These are phyloP conservation scores for Capronia americana DNA, from an alignment of 2,329 filamentous ascomycete genomes.

Conservation along the genomic window DNA sequence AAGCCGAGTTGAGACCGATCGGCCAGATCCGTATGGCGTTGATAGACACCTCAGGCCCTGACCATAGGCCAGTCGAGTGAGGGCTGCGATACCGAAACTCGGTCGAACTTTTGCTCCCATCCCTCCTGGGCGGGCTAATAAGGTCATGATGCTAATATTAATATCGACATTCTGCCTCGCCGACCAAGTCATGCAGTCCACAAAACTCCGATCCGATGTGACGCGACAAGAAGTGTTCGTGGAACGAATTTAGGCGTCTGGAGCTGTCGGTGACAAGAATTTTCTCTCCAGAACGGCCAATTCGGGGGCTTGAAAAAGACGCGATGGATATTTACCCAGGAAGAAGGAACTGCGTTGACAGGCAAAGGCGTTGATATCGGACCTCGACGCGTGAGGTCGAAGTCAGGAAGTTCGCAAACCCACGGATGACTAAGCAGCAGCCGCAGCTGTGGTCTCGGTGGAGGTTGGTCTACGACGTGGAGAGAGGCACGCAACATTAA, in stretches of 20 bases:
- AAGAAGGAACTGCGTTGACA: too few relatives aligned
- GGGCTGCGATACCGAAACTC: neutral
- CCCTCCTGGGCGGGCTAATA: neutral
- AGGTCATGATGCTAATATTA: neutral
- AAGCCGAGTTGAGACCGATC: neutral
- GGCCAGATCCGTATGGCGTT: neutral
- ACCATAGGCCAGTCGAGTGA: neutral
- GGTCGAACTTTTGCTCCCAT: neutral
- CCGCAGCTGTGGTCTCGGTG: too few relatives aligned
- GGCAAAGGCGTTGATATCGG: neutral
- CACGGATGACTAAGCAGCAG: conserved; percentile 6
- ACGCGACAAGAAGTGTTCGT: neutral
- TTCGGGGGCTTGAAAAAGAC: neutral
- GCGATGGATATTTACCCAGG: neutral
- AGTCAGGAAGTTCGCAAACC: neutral
- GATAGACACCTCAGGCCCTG: neutral
- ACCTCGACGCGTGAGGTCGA: neutral
- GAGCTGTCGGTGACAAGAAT: neutral
- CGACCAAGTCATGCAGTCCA: neutral
- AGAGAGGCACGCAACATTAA: neutral
- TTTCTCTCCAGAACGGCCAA: neutral
- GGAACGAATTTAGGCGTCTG: neutral
- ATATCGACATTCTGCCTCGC: neutral
- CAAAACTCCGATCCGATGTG: neutral
- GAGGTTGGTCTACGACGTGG: neutral